These are phyloP conservation scores for Funneliformis geosporum DNA, from an alignment of 192 early-diverging fungal species.

Conservation along the genomic window DNA sequence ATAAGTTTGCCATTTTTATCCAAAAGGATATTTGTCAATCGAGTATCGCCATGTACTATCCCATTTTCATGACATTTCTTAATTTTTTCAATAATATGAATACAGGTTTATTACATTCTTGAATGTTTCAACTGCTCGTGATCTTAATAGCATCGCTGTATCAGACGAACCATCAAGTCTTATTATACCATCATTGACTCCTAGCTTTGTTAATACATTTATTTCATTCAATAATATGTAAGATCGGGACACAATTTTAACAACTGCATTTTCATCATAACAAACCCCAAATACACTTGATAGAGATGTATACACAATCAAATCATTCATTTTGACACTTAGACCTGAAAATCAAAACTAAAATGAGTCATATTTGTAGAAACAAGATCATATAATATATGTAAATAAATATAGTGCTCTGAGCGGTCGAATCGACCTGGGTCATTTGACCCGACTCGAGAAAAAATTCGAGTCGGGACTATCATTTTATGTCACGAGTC, in stretches of 20 bases:
- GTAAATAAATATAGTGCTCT: conserved; percentile 5
- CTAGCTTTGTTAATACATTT: neutral
- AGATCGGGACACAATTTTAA: neutral
- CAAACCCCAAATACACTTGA: conserved; percentile 4
- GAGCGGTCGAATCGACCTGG: too few relatives aligned
- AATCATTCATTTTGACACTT: neutral
- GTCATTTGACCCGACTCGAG: too few relatives aligned
- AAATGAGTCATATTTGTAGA: neutral
- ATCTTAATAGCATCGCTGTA: conserved; percentile 2
- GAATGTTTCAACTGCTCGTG: conserved; percentile 9
- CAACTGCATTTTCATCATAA: neutral
- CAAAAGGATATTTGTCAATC: conserved; percentile 1
- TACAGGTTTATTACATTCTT: conserved; percentile 4
- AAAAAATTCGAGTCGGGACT: too few relatives aligned
- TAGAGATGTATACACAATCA: conserved; percentile 6
- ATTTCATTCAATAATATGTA: conserved; percentile 4
- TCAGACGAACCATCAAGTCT: conserved; percentile 3
- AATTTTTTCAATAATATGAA: conserved; percentile 1
- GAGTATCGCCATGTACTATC: conserved; percentile 8
- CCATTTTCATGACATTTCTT: neutral
- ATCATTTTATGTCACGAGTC: too few relatives aligned
- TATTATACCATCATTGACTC: conserved; percentile 5
- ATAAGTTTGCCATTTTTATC: conserved; percentile 3
- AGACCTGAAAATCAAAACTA: conserved; percentile 6
- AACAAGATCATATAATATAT: too few relatives aligned